Conservation (phyloP, 495 filamentous ascomycete species). For the Talaromyces wortmannii region DNA sequence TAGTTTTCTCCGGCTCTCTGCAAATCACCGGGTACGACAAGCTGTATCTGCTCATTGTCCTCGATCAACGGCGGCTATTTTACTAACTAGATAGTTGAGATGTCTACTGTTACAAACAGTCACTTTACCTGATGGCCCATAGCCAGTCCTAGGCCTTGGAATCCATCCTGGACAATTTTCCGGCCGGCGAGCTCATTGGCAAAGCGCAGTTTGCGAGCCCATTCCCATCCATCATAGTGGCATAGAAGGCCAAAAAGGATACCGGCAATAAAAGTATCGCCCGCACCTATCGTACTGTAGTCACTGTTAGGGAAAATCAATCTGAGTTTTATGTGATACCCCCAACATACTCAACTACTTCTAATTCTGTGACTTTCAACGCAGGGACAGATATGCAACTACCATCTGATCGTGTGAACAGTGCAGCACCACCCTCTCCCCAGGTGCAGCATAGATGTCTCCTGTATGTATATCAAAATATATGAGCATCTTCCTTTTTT, state of each 20-base stretch:
- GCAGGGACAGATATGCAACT: slow-evolving; percentile 38
- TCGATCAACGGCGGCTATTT: no score
- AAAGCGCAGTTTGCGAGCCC: slow-evolving; percentile 46
- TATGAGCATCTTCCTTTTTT: background rate
- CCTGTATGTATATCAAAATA: background rate
- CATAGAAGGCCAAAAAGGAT: slow-evolving; percentile 55
- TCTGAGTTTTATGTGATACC: background rate
- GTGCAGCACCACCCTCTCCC: slow-evolving; percentile 54
- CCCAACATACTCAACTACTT: slow-evolving; percentile 57
- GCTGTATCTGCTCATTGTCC: no score
- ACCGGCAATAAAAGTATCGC: slow-evolving; percentile 70
- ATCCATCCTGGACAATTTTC: slow-evolving; percentile 63
- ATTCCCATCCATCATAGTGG: slow-evolving; percentile 43
- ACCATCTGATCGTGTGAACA: slow-evolving; percentile 29
- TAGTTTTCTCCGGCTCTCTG: no score
- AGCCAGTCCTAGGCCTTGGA: slow-evolving; percentile 38
- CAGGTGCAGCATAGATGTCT: slow-evolving; percentile 49
- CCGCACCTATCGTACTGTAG: slow-evolving; percentile 58
- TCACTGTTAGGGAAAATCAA: slow-evolving; percentile 7
- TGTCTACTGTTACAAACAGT: background rate
- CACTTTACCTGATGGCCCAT: background rate
- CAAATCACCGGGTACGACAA: no score
- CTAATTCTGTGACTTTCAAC: slow-evolving; percentile 26
- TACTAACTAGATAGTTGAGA: no score
- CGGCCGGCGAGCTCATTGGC: slow-evolving; percentile 60